Evolutionary conservation across 495 filamentous ascomycete genomes (phyloP), one percentile per base, ranked within the genome.

Genomic region (Daldinia decipiens): DNA sequence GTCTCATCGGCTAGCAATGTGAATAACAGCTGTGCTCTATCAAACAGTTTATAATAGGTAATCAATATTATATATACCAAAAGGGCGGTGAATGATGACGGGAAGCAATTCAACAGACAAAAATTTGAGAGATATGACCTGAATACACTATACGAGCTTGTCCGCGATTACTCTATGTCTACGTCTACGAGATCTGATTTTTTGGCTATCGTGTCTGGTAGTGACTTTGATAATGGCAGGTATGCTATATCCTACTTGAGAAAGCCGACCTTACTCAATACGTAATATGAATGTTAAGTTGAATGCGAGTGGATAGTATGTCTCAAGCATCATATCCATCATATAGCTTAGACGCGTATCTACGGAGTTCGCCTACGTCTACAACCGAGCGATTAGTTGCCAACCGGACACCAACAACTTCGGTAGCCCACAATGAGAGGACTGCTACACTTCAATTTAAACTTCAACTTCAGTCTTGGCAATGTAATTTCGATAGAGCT

Each of bases 11-110:
- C 4, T 31, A 6, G 29, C 5, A n/a, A 17, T 24, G 32, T 39
- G 50, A 27, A 51, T 13, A 61, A 40, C 43, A 34, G 50, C 59
- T 71, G 62, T 62, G 68, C 31, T 15, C 8, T 15, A 21, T 29
- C 5, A 11, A 31, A n/a, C 2, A 47, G 19, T 24, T 53, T 3
- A 15, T 6, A 53, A 29, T 53, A 24, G 4, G 31, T 15, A 17
- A 34, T 17, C 36, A 40, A 59, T 43, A 38, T 58, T 54, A 66
- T 71, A 71, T 67, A 71, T 62, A 65, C 36, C 13, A 4, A 55
- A 72, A 55, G 54, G 34, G 69, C 69, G 69, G 69, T 72, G 69
- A 64, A 56, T 17, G 13, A 62, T 60, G 19, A 59, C 34, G 29
- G 47, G 24, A 38, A 19, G 4, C 6, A 17, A 27, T 9, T 71